Evolutionary conservation across 345 rosid species (phyloP), one percentile per base, ranked within the genome.

Genomic region (Orychophragmus violaceus): DNA sequence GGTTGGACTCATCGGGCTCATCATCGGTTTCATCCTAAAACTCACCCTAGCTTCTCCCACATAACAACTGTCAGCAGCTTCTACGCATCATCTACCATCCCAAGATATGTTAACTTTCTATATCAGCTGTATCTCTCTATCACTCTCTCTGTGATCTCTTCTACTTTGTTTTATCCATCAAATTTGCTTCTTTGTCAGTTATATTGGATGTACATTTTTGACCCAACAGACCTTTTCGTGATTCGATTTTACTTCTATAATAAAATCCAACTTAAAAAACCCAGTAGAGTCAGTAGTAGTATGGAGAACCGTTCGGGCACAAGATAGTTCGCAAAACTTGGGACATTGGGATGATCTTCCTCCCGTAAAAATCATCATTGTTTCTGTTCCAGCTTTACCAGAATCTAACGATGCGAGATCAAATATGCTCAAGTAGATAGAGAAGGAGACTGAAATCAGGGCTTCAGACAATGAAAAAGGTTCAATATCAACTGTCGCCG

Each of bases 1-100:
- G 35, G 96, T 93, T 67, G 97, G 88, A 58, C 80, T 90, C 28
- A 80, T 87, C 10, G 97, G 98, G 29, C 81, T 93, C 61, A 66
- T 83, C 85, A 80, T 78, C 16, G 97, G 98, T 25, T 83, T 86
- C 69, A 80, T 89, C 72, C 74, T 89, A 84, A 87, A 89, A 75
- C 75, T 86, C 57, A 75, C 85, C 5, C 42, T 84, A 70, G 76
- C 96, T 21, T 69, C 78, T 16, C 58, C 77, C 11, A 59, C 52
- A 45, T 67, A 74, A 74, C 33, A 52, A 25, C 49, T 49, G 18
- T 56, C 59, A 46, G 45, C 45, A n/a, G 64, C 45, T 39, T 30
- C 36, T 28, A 14, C 9, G 4, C 49, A 17, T 44, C 28, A 32
- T 51, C 64, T 63, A 62, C 64, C 56, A 54, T 53, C 62, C 58